A percentile compares a stretch with the other conserved stretches of the same genome.
These are phyloP conservation scores for Leptographium lundbergii DNA, from an alignment of 2,329 filamentous ascomycete genomes.

Conservation along the genomic window DNA sequence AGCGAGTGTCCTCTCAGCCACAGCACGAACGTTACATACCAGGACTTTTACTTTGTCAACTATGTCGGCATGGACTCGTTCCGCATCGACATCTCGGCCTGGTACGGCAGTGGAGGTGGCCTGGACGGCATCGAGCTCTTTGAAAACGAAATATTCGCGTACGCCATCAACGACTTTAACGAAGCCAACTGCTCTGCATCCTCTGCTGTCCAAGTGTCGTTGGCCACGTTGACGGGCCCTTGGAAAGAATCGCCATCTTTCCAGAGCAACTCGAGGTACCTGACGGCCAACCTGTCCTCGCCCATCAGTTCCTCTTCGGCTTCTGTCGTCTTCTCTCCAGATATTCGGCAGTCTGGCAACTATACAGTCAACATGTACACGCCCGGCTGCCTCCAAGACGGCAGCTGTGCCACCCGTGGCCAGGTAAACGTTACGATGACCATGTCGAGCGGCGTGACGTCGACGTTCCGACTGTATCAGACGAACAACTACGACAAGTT, in stretches of 20 bases:
- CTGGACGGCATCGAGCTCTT: conserved; percentile 79
- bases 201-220: conserved; percentile 45
- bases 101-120: conserved; percentile 77
- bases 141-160: conserved; percentile 72
- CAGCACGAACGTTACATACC: conserved; percentile 51
- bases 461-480: conserved; percentile 55
- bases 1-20: conserved; percentile 73
- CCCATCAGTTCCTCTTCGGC: conserved; percentile 45
- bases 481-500: conserved; percentile 97
- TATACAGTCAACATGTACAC: conserved; percentile 89
- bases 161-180: conserved; percentile 79
- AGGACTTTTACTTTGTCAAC: conserved; percentile 90
- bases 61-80: conserved; percentile 78
- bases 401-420: conserved; percentile 63
- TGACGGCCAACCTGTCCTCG: conserved; percentile 52
- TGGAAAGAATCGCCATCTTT: conserved; percentile 61
- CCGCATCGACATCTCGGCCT: conserved; percentile 72
- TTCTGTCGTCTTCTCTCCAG: conserved; percentile 66
- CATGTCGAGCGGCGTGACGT: conserved; percentile 31
- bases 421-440: conserved; percentile 58
- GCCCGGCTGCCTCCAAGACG: conserved; percentile 74
- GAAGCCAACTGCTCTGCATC: conserved; percentile 66
- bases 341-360: conserved; percentile 79
- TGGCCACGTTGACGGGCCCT: conserved; percentile 55
- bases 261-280: conserved; percentile 61